Conservation (phyloP, 2,329 filamentous ascomycete species). For the Anthostomella pinea region DNA sequence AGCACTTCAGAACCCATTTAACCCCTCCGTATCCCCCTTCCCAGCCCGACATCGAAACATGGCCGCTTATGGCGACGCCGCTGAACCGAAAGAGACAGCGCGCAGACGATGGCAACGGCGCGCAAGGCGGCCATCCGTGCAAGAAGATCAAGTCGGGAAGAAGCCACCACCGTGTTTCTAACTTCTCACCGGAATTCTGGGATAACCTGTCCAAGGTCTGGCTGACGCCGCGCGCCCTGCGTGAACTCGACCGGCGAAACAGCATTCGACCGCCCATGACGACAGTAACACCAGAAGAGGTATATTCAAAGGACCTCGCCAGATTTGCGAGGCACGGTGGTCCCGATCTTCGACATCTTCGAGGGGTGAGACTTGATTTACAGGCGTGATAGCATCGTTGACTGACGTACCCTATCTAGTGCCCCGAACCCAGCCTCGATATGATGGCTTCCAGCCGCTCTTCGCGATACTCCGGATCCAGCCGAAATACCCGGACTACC, state of each 20-base stretch:
- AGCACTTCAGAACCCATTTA: too few relatives aligned
- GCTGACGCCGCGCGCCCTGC: conserved; percentile 26
- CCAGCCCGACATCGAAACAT: too few relatives aligned
- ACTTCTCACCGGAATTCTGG: conserved; percentile 27
- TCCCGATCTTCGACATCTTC: conserved; percentile 33
- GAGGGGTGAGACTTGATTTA: conserved; percentile 27
- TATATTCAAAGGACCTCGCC: conserved; percentile 13
- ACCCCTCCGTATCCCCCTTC: too few relatives aligned
- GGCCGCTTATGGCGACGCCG: too few relatives aligned
- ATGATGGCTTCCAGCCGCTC: conserved; percentile 24
- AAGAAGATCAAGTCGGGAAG: neutral
- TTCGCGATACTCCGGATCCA: conserved; percentile 7
- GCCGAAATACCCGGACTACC: conserved; percentile 18
- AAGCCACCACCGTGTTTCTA: conserved; percentile 5
- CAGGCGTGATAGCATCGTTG: conserved; percentile 8
- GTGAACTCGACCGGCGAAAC: conserved; percentile 27
- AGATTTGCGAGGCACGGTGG: conserved; percentile 32
- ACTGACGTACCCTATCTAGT: conserved; percentile 21
- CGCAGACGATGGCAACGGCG: neutral
- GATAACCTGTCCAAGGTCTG: conserved; percentile 26
- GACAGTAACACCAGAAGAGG: conserved; percentile 7
- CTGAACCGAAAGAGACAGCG: conserved; percentile 1
- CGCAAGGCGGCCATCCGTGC: neutral
- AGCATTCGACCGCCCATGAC: conserved; percentile 1
- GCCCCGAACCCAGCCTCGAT: conserved; percentile 4